Percentiles rank a stretch among this genome's conserved stretches.
phyloP scores from a whole-genome alignment of 345 rosid species.

The Cochlearia excelsa region DNA sequence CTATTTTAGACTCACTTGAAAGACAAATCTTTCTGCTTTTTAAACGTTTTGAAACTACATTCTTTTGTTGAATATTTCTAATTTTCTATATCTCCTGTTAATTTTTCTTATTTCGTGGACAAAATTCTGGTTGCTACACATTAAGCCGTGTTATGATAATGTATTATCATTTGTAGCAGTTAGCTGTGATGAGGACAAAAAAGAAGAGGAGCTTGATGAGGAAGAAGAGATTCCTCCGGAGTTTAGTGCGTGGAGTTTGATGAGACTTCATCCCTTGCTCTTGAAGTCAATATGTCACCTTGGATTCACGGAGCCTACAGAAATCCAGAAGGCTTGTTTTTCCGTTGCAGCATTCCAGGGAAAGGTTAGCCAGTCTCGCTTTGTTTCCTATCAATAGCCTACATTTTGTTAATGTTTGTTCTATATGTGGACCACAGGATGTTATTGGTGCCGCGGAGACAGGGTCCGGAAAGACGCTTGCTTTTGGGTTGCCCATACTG shows the following conservation, averaged over 20 bases:
- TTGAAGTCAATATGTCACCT: constrained; percentile 71
- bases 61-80: neutral
- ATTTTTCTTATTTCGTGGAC: constrained; percentile 5
- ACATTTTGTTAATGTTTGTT: constrained; percentile 15
- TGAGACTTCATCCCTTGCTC: constrained; percentile 79
- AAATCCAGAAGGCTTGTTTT: constrained; percentile 85
- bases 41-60: neutral
- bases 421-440: constrained; percentile 54
- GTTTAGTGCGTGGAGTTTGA: constrained; percentile 69
- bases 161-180: constrained; percentile 28
- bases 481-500: constrained; percentile 92
- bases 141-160: constrained; percentile 8
- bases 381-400: neutral
- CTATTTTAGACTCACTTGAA: constrained; percentile 16
- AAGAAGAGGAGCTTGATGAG: constrained; percentile 46
- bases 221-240: constrained; percentile 49
- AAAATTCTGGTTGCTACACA: neutral
- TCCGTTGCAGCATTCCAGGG: constrained; percentile 95
- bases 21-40: neutral
- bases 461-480: constrained; percentile 98
- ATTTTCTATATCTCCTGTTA: neutral
- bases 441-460: constrained; percentile 97
- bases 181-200: constrained; percentile 35
- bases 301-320: constrained; percentile 87
- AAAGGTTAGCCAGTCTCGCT: constrained; percentile 52